Conservation (phyloP, 148 eudicot genomes). For the Dianthus caryophyllus region DNA sequence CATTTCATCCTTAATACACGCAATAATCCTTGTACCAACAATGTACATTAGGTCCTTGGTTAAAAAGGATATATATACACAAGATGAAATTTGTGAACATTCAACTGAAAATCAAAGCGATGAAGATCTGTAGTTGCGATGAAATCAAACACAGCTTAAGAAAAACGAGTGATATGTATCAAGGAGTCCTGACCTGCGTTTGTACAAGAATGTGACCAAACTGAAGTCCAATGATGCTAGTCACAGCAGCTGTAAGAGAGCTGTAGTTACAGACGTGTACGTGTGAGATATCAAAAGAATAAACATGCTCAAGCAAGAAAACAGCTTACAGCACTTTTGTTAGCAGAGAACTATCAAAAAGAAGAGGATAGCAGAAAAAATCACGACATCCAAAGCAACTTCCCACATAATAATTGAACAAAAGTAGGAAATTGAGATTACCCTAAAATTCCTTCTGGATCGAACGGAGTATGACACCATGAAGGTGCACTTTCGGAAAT, state of each 20-base stretch:
- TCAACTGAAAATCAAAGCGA: neutral
- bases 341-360: neutral
- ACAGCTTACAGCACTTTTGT: neutral
- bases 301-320: neutral
- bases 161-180: neutral
- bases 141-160: neutral
- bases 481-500: constrained; percentile 55
- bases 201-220: constrained; percentile 73
- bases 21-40: too few species aligned
- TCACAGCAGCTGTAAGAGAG: constrained; percentile 65
- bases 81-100: neutral
- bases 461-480: constrained; percentile 93
- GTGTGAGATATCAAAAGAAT: constrained; percentile 1
- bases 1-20: too few species aligned
- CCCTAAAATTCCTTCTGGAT: constrained; percentile 93
- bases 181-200: constrained; percentile 44
- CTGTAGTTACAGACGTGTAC: constrained; percentile 30
- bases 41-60: too few species aligned
- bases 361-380: neutral
- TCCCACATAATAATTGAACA: neutral
- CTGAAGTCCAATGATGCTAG: constrained; percentile 75
- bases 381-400: neutral
- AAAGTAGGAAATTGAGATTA: constrained; percentile 21
- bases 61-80: too few species aligned
- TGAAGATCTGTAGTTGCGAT: neutral